Evolutionary conservation across 192 early-diverging fungal species (phyloP), one percentile per base, ranked within the genome.

Genomic region (Podila verticillata): DNA sequence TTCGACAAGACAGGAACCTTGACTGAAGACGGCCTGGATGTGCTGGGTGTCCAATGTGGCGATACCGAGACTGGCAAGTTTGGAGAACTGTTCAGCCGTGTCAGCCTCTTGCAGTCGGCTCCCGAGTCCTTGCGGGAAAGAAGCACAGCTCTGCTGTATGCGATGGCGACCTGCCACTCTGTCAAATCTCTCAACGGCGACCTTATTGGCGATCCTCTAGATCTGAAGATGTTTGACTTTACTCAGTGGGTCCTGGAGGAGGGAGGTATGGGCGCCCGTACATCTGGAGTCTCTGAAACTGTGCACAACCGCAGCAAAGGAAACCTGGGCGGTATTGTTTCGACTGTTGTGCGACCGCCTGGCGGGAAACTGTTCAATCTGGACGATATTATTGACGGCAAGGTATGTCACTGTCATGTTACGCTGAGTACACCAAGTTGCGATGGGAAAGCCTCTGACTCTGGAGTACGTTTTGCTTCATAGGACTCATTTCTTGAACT

Each of bases 1-100:
- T 99, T 99, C 84, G 98, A 99, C 85, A 99, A 99, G 83, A 99
- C 97, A 2, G 97, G 97, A 4, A 99, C 97, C 7, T 81, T 99
- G 58, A 98, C 97, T 3, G 95, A 98, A 80, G 96, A 98, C 71
- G 96, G 96, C 0, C 74, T 99, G 56, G 97, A 97, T 74, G 94
- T 99, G 4, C 83, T 97, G 48, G 97, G 97, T 22, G 89, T 98
- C 48, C 92, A 93, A 15, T 89, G 83, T 32, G 74, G 90, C 13
- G 83, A 90, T 48, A 73, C 64, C 17, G 79, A 83, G 29, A 64
- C 70, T 13, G 69, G 75, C 24, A 67, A 47, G 22, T 80, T 80
- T 34, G 77, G 77, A 28, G 13, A 60, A 8, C 62, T 80, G 1
- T 24, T 72, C 24, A 51, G 35, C 9, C 32, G 22, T 20, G 65